phyloP scores from a whole-genome alignment of 2,329 filamentous ascomycete genomes.

The Exophiala lecanii-corni region DNA sequence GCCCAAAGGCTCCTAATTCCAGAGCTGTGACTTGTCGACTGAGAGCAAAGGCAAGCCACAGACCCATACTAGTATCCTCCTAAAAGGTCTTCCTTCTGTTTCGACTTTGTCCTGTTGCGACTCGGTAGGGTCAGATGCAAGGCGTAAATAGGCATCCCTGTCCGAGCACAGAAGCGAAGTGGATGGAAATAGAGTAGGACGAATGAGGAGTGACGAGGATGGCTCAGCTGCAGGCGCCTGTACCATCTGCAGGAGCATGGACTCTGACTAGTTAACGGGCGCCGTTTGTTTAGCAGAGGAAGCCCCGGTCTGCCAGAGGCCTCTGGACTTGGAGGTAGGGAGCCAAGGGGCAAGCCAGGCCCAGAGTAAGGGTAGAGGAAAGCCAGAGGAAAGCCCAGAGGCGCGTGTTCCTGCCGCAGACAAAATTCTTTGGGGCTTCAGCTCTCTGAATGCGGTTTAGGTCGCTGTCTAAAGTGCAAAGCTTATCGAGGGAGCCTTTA shows the following conservation, averaged over 20 bases:
- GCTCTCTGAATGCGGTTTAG: constrained; percentile 12
- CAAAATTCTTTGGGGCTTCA: too few species aligned
- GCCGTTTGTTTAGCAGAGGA: too few species aligned
- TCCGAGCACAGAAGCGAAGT: constrained; percentile 11
- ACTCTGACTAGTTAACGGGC: not conserved
- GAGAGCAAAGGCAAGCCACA: not conserved
- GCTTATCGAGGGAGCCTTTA: constrained; percentile 4
- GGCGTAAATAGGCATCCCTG: not conserved
- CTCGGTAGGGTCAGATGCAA: not conserved
- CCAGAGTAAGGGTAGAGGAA: too few species aligned
- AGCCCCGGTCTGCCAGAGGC: too few species aligned
- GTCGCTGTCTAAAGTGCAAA: not conserved
- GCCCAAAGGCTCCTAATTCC: not conserved
- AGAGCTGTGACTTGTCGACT: not conserved
- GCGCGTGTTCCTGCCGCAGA: constrained; percentile 13
- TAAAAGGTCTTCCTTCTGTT: too few species aligned
- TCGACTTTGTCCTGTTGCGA: too few species aligned
- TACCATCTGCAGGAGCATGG: too few species aligned
- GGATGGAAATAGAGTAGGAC: constrained; percentile 17
- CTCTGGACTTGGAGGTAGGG: too few species aligned
- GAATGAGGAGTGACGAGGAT: not conserved
- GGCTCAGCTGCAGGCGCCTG: constrained; percentile 1
- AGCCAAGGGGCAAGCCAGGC: too few species aligned
- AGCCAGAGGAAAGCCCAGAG: not conserved
- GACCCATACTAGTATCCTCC: too few species aligned